These are phyloP conservation scores for Globisporangium emineosum DNA, from an alignment of 352 stramenopile genomes.

Conservation along the genomic window DNA sequence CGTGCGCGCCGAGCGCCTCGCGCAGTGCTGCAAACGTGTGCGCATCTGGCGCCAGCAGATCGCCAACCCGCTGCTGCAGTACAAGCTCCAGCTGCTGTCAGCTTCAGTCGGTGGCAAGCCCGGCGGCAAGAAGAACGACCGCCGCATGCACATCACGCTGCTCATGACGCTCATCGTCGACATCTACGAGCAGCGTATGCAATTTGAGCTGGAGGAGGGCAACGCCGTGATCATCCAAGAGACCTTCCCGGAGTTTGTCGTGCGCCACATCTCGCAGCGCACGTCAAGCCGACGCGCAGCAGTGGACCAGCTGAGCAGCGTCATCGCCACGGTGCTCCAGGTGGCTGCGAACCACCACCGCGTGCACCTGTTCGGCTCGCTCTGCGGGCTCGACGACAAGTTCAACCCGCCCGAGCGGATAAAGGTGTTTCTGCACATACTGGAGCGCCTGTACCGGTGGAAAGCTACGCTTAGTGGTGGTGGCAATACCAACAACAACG, in stretches of 20 bases:
- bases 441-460: constrained; percentile 59
- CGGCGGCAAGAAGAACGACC: constrained; percentile 49
- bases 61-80: constrained; percentile 63
- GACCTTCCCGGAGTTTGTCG: constrained; percentile 69
- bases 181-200: constrained; percentile 63
- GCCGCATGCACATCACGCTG: constrained; percentile 66
- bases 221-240: constrained; percentile 32
- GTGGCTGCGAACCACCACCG: constrained; percentile 38
- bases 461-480: constrained; percentile 24
- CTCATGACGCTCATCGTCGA: constrained; percentile 72
- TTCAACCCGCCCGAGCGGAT: constrained; percentile 74
- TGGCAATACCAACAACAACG: constrained; percentile 17
- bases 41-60: constrained; percentile 59
- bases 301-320: constrained; percentile 57
- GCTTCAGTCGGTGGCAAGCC: constrained; percentile 15
- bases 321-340: constrained; percentile 51
- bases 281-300: constrained; percentile 42
- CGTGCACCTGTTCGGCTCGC: constrained; percentile 51
- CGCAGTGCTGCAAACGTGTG: constrained; percentile 75
- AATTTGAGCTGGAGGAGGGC: constrained; percentile 36
- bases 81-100: constrained; percentile 44
- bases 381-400: constrained; percentile 47
- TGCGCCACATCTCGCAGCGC: constrained; percentile 50
- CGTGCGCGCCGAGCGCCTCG: constrained; percentile 51
- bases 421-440: constrained; percentile 60